phyloP scores from a whole-genome alignment of 306 rosid species.

The Cucumis cinereus region DNA sequence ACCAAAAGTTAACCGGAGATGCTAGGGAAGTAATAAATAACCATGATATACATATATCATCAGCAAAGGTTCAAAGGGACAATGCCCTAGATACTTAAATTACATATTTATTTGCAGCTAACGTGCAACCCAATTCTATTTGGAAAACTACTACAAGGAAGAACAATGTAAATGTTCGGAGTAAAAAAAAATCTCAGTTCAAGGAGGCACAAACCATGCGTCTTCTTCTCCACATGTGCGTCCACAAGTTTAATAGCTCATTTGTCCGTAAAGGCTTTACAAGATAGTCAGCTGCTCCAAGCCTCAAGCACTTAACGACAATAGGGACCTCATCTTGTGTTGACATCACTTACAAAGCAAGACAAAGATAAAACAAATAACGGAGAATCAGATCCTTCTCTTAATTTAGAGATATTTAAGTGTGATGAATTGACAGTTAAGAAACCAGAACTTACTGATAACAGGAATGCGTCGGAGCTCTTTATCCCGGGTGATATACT shows the following conservation, averaged over 20 bases:
- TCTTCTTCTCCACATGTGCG: slow-evolving; percentile 99
- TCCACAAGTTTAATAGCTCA: slow-evolving; percentile 96
- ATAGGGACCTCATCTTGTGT: slow-evolving; percentile 86
- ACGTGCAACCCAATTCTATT: background rate
- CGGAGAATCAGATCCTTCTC: slow-evolving; percentile 12
- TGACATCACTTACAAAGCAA: slow-evolving; percentile 76
- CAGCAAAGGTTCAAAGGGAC: background rate
- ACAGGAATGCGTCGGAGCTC: slow-evolving; percentile 80
- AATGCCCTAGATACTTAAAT: background rate
- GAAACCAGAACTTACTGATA: slow-evolving; percentile 47
- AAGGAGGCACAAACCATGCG: slow-evolving; percentile 59
- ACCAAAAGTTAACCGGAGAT: background rate
- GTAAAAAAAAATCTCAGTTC: background rate
- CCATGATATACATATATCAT: background rate
- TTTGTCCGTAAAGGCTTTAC: slow-evolving; percentile 96
- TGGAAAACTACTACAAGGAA: background rate
- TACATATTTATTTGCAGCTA: background rate
- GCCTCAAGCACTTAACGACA: slow-evolving; percentile 96
- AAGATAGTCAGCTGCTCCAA: slow-evolving; percentile 98
- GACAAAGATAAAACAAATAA: background rate
- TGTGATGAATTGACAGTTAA: background rate
- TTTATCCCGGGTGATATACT: slow-evolving; percentile 69
- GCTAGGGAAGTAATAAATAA: background rate
- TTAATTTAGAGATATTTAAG: too few relatives aligned
- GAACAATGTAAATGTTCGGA: background rate